Percentiles rank a stretch among this genome's conserved stretches.
These are phyloP conservation scores for Sporothrix pallida DNA, from an alignment of 2,329 filamentous ascomycete genomes.

Conservation along the genomic window DNA sequence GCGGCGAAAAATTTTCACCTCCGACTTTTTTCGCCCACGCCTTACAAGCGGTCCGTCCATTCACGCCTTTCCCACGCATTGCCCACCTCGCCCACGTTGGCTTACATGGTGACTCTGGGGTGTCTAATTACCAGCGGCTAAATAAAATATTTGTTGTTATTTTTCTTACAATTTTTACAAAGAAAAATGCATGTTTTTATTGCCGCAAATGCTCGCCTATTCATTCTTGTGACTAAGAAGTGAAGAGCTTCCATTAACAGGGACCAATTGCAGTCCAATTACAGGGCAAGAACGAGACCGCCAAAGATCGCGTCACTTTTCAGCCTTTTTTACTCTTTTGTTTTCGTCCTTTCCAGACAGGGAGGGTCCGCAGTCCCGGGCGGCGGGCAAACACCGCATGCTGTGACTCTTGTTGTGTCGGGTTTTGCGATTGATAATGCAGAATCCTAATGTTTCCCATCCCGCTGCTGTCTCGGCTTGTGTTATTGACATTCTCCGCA, in stretches of 20 bases:
- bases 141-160: not conserved
- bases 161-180: not conserved
- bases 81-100: not conserved
- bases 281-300: not conserved
- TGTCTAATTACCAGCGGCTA: not conserved
- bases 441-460: not conserved
- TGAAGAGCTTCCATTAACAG: not conserved
- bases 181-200: not conserved
- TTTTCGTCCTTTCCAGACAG: not conserved
- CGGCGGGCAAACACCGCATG: conserved; percentile 19
- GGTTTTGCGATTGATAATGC: not conserved
- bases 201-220: not conserved
- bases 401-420: conserved; percentile 12
- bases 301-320: not conserved
- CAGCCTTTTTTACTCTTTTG: not conserved
- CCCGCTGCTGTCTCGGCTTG: not conserved
- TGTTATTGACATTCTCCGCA: not conserved
- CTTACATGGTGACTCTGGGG: conserved; percentile 1
- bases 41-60: not conserved
- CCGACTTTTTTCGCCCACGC: conserved; percentile 19
- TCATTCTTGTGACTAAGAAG: not conserved
- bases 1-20: conserved; percentile 30
- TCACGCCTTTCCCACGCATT: not conserved
- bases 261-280: not conserved
- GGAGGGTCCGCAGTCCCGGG: not conserved